Base-by-base conservation (phyloP, 179 eudicot species). In the Monotropa hypopitys region DNA sequence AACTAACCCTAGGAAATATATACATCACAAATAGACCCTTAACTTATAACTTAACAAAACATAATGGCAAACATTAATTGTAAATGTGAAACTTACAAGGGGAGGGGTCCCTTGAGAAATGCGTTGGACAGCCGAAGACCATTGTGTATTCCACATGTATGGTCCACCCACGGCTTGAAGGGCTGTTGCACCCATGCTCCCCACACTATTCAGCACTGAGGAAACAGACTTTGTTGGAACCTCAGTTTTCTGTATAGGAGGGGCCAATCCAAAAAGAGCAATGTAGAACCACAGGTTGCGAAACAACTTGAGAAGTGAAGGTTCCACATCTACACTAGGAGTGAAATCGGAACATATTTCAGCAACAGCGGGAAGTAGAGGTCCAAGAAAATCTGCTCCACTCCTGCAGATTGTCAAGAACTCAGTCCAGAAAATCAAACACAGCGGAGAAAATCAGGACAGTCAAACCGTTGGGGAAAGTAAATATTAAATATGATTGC, bases 111-210 rank as follows among this genome's bases (percentile, higher is more conserved):
- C 99, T 82, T 93, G 99, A 65, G 99, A 90, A 77, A 89, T 93
- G 72, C 87, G 90, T 71, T 93, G 97, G 61, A 96, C 91, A 83
- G 99, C 96, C 77, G 92, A 88, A 77, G 89, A 88, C 99, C 99
- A 96, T 77, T 83, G 89, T 72, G 80, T 75, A 84, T 89, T 93
- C 94, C 94, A 96, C 98, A 96, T 85, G 83, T 96, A 96, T 67
- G 99, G 99, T 81, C 99, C 99, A 81, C 84, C 88, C 63, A 96
- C 99, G 79, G 99, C 97, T 86, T 96, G 99, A 81, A 96, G 96
- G 77, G 92, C 86, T 76, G 85, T 87, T 42, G 88, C 82, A 59
- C 91, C 88, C 89, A 88, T 84, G 83, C 97, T 96, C 57, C 92
- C 99, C 62, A 85, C 92, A 74, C 93, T 89, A 78, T 84, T 89